These are phyloP conservation scores for Centrapalus pauciflorus DNA, from an alignment of 129 eudicot species.

Conservation along the genomic window DNA sequence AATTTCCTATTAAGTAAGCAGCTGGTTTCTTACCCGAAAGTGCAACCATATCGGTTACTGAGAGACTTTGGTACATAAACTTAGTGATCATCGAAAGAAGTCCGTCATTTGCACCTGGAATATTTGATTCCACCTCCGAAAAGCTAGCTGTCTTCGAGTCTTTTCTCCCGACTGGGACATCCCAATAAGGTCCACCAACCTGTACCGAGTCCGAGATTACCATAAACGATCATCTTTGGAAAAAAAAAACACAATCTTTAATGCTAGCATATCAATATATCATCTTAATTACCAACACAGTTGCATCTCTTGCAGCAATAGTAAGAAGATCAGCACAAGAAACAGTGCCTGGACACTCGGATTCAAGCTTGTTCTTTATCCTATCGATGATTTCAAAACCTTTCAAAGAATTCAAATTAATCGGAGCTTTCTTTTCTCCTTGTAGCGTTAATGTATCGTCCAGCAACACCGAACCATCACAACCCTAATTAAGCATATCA, in stretches of 20 bases:
- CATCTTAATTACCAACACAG: constrained; percentile 43
- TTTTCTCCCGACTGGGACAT: constrained; percentile 80
- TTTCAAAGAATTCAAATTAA: constrained; percentile 60
- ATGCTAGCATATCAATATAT: not conserved
- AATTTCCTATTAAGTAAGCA: not conserved
- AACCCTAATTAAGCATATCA: constrained; percentile 51
- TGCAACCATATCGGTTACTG: constrained; percentile 95
- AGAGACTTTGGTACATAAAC: constrained; percentile 74
- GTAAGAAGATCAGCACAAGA: constrained; percentile 96
- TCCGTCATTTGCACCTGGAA: constrained; percentile 73
- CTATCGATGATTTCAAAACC: constrained; percentile 82
- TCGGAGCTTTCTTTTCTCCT: constrained; percentile 87
- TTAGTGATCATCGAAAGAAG: constrained; percentile 64
- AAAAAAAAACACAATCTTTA: not conserved
- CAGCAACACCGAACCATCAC: constrained; percentile 91
- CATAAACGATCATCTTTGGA: not conserved
- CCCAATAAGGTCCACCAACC: constrained; percentile 99
- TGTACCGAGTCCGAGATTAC: constrained; percentile 16
- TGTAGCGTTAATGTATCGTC: constrained; percentile 68
- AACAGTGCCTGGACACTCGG: constrained; percentile 86
- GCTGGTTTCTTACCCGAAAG: constrained; percentile 63
- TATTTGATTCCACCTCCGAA: constrained; percentile 41
- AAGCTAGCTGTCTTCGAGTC: constrained; percentile 74
- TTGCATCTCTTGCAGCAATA: constrained; percentile 93
- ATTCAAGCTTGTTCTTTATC: constrained; percentile 84